Base-by-base conservation (phyloP, 192 early-diverging fungal species). In the Linderina pennispora region DNA sequence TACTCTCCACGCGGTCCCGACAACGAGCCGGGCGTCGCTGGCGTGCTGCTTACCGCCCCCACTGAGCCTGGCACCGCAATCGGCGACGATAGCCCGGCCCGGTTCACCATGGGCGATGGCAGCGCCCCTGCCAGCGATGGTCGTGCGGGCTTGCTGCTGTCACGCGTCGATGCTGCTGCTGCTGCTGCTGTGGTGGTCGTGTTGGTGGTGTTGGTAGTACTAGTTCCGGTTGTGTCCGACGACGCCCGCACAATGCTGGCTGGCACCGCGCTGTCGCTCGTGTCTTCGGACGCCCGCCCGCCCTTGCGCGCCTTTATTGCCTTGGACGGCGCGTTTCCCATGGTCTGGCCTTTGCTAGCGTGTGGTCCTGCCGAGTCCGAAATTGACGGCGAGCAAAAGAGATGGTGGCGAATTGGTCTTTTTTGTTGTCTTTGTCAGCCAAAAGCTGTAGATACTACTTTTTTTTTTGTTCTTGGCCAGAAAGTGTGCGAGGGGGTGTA, bases 321-420 rank as follows among this genome's bases (percentile, higher is more conserved):
- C 48, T 70, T 70, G 21, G 66, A 70, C 15, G 66, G 66, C 28
- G 59, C 36, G 55, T 70, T 70, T 18, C 66, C 66, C 66, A 70
- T 70, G n/a, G n/a, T n/a, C n/a, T n/a, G n/a, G n/a, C n/a, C n/a
- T n/a, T n/a, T n/a, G n/a, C n/a, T n/a, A n/a, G n/a, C n/a, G n/a
- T n/a, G n/a, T n/a, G n/a, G n/a, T n/a, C n/a, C 6, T 8, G 37
- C 22, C 13, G 22, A 41, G 22, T 41, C 25, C n/a, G 16, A 26
- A 31, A 26, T 18, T 14, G 25, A 43, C 26, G 32, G n/a, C 6
- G 8, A 26, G 32, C 3, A 28, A 44, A 19, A 44, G 16, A 39
- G 8, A 7, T 11, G 9, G 39, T 21, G 6, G 16, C 8, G 16
- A 40, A 21, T 6, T 21, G 15, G n/a, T 23, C 6, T 18, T 23